Percentiles rank a stretch among this genome's conserved stretches.
These are phyloP conservation scores for Arthrobotrys sinensis DNA, from an alignment of 2,329 filamentous ascomycete genomes.

Conservation along the genomic window DNA sequence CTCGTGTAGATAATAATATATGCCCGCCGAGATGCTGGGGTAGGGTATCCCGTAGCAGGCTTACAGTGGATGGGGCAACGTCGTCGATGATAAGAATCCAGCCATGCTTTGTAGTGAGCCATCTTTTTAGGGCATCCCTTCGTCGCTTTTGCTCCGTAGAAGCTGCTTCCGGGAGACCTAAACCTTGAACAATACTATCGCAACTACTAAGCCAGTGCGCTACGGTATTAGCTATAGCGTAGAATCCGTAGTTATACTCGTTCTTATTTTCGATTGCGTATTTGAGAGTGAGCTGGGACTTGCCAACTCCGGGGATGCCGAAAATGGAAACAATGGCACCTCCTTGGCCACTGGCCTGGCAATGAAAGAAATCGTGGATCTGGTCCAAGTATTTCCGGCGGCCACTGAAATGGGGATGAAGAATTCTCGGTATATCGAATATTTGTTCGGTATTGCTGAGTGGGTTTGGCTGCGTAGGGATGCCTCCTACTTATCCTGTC, in stretches of 20 bases:
- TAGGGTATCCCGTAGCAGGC: background rate
- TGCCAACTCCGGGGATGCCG: constrained; percentile 31
- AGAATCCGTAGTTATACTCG: constrained; percentile 26
- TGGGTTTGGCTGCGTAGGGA: background rate
- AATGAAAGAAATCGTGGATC: constrained; percentile 4
- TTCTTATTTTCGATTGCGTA: constrained; percentile 14
- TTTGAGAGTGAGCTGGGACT: constrained; percentile 31
- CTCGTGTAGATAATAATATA: constrained; percentile 26
- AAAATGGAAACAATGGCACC: constrained; percentile 18
- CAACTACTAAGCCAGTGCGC: constrained; percentile 32
- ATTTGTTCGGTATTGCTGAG: background rate
- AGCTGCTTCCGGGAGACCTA: background rate
- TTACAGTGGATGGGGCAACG: background rate
- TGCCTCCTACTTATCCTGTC: background rate
- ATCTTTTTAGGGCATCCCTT: constrained; percentile 3
- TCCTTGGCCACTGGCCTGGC: background rate
- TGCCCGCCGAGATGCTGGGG: constrained; percentile 11
- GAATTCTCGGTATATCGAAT: constrained; percentile 29
- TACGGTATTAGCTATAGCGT: constrained; percentile 11
- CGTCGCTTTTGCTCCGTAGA: background rate
- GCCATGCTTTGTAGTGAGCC: background rate
- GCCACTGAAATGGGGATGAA: constrained; percentile 32
- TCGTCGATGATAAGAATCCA: constrained; percentile 41
- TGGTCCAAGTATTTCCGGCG: constrained; percentile 13
- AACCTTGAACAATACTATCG: constrained; percentile 13